Evolutionary conservation across 1,284 basidiomycete genomes (phyloP), one percentile per base, ranked within the genome.

Genomic region (Fomitopsis schrenkii): DNA sequence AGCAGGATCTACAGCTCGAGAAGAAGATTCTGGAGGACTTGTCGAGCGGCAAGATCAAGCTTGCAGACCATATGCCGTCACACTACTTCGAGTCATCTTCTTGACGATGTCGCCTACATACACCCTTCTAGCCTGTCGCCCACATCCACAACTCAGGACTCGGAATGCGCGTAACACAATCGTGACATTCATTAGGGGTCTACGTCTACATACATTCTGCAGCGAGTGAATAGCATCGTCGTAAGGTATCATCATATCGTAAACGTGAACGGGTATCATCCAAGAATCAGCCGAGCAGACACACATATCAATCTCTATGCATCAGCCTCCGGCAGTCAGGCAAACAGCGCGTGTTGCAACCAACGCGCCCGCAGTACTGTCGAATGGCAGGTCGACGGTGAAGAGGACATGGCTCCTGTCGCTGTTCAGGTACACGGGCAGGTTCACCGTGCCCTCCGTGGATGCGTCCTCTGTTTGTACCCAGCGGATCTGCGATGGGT

Each of bases 341-440:
- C 91, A 94, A 54, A 92, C 89, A 14, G 91, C 92, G 54, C 91
- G 81, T 75, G 89, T 92, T 30, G 91, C 85, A 14, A 91, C 89
- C 65, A 93, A 73, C 38, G 87, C 77, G 19, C 84, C 81, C 0
- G 86, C 85, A 52, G 78, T 82, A 63, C 74, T 79, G 65, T 91
- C 88, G 67, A 94, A 92, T 14, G 91, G 88, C 62, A 95, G 74
- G 67, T 91, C 83, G 42, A 94, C 85, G 0, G 91, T 93, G 77
- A 97, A 97, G 67, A 98, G 77, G 48, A 96, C 90, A 70, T 94
- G 91, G 70, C 87, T 91, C 45, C 95, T 85, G 74, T 97, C 95
- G 63, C 84, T 83, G 75, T 98, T 97, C 71, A 97, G 83, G 74
- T 97, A 98, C 41, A 98, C 91, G 0, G 95, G 95, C 26, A 98